These are phyloP conservation scores for Neofusicoccum parvum DNA, from an alignment of 2,329 filamentous ascomycete species.

Conservation along the genomic window DNA sequence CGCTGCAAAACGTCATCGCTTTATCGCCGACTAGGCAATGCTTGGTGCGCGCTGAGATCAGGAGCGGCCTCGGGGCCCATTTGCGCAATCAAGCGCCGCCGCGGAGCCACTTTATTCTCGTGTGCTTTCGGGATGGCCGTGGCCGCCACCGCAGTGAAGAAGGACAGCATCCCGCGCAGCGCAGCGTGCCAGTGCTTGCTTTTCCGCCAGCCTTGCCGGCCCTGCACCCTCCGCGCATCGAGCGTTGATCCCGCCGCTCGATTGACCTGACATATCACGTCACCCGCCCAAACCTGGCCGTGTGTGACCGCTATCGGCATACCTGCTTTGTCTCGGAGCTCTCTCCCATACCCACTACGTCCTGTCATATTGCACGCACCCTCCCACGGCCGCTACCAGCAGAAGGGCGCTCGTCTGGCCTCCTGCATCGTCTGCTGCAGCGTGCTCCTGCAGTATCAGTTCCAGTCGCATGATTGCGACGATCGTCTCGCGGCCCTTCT, in stretches of 20 bases:
- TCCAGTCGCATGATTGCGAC: conserved; percentile 21
- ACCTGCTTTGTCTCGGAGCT: conserved; percentile 29
- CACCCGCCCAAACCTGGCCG: conserved; percentile 26
- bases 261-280: conserved; percentile 26
- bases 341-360: conserved; percentile 18
- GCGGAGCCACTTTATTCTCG: conserved; percentile 20
- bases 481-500: conserved; percentile 19
- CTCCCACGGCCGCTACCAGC: conserved; percentile 4
- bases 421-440: conserved; percentile 19
- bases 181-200: not conserved
- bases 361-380: conserved; percentile 20
- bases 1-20: conserved; percentile 13
- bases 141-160: conserved; percentile 4
- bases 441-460: conserved; percentile 17
- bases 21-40: conserved; percentile 8
- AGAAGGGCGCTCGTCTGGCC: conserved; percentile 13
- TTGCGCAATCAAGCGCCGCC: conserved; percentile 13
- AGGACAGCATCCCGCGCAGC: conserved; percentile 5
- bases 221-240: conserved; percentile 11
- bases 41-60: conserved; percentile 6
- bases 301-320: conserved; percentile 28
- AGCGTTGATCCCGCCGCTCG: conserved; percentile 17
- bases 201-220: not conserved
- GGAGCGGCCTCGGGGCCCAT: conserved; percentile 14
- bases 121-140: conserved; percentile 16